Base-by-base conservation (phyloP, 2,329 filamentous ascomycete genomes). In the Fusarium sp. region DNA sequence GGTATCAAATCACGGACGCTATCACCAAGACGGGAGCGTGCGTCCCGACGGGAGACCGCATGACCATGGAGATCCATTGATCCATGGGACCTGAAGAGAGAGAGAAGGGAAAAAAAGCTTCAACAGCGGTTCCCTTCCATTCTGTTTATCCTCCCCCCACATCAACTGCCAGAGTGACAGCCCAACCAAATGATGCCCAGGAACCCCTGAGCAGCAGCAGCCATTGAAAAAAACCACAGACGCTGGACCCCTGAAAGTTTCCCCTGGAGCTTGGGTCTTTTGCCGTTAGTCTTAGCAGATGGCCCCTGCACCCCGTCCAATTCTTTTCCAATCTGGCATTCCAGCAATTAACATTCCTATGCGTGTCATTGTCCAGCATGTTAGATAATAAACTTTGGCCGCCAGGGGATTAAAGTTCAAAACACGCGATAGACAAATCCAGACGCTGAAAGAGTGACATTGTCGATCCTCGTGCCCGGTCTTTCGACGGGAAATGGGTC, bases 221-320 rank as follows among this genome's bases (percentile, higher is more conserved):
- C n/a, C n/a, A n/a, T n/a, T n/a, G 19, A n/a, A 9, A n/a, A 9
- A 36, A 36, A n/a, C 8, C 17, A 36, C 34, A 36, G 34, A 17
- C 17, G 39, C 39, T 47, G 34, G 65, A 67, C 65, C 65, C 65
- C 59, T 67, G 65, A 48, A 62, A 47, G 56, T 19, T 53, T 38
- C 36, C 62, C 63, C 63, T 66, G 61, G 61, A 53, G 56, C 43
- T 66, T 61, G 39, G 28, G 38, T 60, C 53, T 30, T 34, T 50
- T 53, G 39, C 50, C 46, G 47, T 53, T 60, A 52, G 62, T n/a
- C 46, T 36, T 32, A 26, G 7, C 45, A 36, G 7, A 32, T 39
- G 34, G 42, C 15, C 58, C 58, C 28, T 53, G 34, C 20, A 3
- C 7, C n/a, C 19, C 15, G 19, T 45, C 15, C 24, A 53, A 7